These are phyloP conservation scores for Ormosia emarginata DNA, from an alignment of 306 rosid genomes.

Conservation along the genomic window DNA sequence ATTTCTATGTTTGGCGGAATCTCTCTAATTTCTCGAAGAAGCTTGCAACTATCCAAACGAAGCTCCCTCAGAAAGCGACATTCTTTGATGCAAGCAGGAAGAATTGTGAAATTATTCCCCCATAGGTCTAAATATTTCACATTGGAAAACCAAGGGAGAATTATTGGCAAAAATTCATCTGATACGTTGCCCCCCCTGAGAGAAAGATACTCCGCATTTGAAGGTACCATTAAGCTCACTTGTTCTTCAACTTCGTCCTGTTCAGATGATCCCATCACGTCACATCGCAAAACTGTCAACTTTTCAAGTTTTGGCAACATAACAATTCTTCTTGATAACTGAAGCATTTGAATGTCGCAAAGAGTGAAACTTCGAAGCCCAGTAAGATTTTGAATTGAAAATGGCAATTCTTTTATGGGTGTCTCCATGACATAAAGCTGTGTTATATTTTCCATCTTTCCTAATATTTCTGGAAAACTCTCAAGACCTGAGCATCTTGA, in stretches of 20 bases:
- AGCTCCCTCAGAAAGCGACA: background rate
- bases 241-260: background rate
- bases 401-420: background rate
- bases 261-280: too few relatives aligned
- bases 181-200: background rate
- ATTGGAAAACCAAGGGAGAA: background rate
- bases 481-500: background rate
- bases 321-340: background rate
- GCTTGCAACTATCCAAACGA: background rate
- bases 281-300: too few relatives aligned
- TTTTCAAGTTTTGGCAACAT: background rate
- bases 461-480: conserved; percentile 19
- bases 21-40: background rate
- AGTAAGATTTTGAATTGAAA: background rate
- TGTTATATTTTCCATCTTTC: background rate
- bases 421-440: background rate
- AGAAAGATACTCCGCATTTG: background rate
- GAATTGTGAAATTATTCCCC: background rate
- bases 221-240: background rate
- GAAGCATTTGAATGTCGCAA: too few relatives aligned
- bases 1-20: background rate
- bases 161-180: background rate
- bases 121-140: background rate
- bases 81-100: background rate
- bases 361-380: background rate